These are phyloP conservation scores for Gracilariopsis chorda DNA, from an alignment of 23 red algal species.

Conservation along the genomic window DNA sequence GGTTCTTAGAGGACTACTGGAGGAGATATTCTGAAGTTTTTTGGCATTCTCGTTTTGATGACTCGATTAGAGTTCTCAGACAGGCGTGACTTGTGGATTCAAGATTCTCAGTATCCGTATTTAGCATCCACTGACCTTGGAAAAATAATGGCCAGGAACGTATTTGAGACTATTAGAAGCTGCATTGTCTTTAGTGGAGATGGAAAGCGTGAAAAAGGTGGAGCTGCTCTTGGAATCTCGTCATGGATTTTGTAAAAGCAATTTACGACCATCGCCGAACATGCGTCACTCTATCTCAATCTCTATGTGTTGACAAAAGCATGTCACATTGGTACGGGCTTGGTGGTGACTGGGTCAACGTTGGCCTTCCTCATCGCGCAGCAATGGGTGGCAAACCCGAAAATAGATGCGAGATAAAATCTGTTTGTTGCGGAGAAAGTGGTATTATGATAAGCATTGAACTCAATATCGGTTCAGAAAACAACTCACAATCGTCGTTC, in stretches of 20 bases:
- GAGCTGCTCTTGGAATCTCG: no score
- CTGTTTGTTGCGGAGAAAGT: neutral
- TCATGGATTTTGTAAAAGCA: neutral
- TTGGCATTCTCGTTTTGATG: no score
- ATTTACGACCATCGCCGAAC: neutral
- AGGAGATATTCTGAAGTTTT: no score
- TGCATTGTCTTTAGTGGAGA: no score
- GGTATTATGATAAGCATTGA: neutral
- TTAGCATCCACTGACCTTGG: no score
- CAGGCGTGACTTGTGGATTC: no score
- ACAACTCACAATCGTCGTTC: neutral
- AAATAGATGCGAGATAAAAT: neutral
- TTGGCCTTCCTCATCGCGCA: neutral
- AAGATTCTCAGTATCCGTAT: no score
- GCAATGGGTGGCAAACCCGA: neutral
- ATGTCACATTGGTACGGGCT: conserved; percentile 5
- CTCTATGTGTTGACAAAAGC: neutral
- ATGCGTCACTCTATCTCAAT: neutral
- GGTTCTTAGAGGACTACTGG: no score
- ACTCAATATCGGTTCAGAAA: neutral
- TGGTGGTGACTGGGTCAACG: neutral
- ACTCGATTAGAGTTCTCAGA: no score
- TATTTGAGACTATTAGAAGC: no score
- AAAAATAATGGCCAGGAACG: no score
- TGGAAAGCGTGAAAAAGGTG: no score